Base-by-base conservation (phyloP, 2,329 filamentous ascomycete genomes). In the Fusarium caatingaense region DNA sequence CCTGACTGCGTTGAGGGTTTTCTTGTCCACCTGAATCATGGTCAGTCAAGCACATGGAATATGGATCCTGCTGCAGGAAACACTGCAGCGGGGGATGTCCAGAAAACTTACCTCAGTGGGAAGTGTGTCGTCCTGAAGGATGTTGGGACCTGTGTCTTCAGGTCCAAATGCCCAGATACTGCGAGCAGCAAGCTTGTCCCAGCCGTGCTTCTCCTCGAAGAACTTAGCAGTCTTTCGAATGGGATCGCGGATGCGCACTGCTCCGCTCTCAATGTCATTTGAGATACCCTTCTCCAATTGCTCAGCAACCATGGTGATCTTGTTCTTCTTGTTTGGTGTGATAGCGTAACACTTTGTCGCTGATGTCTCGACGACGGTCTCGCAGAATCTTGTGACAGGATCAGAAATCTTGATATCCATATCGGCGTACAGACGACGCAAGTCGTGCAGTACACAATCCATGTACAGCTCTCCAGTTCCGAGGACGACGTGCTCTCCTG, bases 371-470 rank as follows among this genome's bases (percentile, higher is more conserved):
- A 97, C 94, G 27, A 98, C 95, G 1, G 96, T 99, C 82, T 99
- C 96, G 81, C 94, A 98, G 85, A 99, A 99, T 49, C 96, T 88
- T 18, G 96, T 98, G 45, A 99, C 95, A 1, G 96, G 96, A 78
- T 99, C 96, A 1, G 96, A 99, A 50, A 99, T 93, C 82, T 98
- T 98, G 82, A 99, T 92, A 79, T 99, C 96, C 96, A 99, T 99
- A 76, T 98, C 95, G 16, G 96, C 94, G 78, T 98, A 99, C n/a
- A 98, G 82, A 42, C 91, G 89, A 56, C 96, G 92, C 48, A 99
- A 86, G 78, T 99, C 96, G 79, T 99, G 96, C 47, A 99, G 86
- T 6, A 99, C 95, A 76, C 96, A 99, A 79, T 99, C 96, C 94
- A 99, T 98, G 83, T 99, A 99, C n/a, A 99, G 85, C 80, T 99